Evolutionary conservation across 148 eudicot species (phyloP), one percentile per base, ranked within the genome.

Genomic region (Camellia lanceoleosa): DNA sequence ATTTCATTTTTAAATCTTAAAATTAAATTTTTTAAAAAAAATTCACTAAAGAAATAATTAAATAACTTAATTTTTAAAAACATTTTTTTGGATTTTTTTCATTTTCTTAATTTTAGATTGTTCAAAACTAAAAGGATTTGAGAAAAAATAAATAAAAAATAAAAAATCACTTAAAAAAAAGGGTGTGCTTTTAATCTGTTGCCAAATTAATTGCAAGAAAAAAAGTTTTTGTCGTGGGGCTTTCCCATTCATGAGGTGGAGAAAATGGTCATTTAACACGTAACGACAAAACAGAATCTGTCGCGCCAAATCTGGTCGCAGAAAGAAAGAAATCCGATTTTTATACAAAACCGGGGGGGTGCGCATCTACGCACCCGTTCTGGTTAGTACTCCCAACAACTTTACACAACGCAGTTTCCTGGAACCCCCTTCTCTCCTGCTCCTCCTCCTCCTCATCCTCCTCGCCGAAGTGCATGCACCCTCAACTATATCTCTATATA

Each of bases 401-500:
- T 82, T 88, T 85, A 85, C 88, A 80, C 44, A 7, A 81, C 71
- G 85, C 74, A 84, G 79, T 74, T 88, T 88, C 90, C 82, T 23
- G 64, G 87, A 85, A 85, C 82, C 75, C 19, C 23, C 83, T 73
- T 6, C 18, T 12, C 56, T 46, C 54, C 30, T 23, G 30, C 42
- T 5, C 65, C 42, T 41, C 12, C 2, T 52, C 47, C 30, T 18
- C 30, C 46, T 42, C 3, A 19, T 5, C 65, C 42, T 41, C 12
- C 2, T 52, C 47, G 67, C 49, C 73, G 16, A 79, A 61, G 78
- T 79, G 62, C 85, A 83, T 79, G 82, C 82, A 83, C 82, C 80
- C 38, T 7, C 41, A 54, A 43, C 61, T 16, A 47, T 23, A 59
- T 23, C 30, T 23, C 30, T 47, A 60, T 73, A 79, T 52, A 74